A percentile compares a stretch with the other conserved stretches of the same genome.
These are phyloP conservation scores for Candida jianshihensis DNA, from an alignment of 805 yeast genomes.

Conservation along the genomic window DNA sequence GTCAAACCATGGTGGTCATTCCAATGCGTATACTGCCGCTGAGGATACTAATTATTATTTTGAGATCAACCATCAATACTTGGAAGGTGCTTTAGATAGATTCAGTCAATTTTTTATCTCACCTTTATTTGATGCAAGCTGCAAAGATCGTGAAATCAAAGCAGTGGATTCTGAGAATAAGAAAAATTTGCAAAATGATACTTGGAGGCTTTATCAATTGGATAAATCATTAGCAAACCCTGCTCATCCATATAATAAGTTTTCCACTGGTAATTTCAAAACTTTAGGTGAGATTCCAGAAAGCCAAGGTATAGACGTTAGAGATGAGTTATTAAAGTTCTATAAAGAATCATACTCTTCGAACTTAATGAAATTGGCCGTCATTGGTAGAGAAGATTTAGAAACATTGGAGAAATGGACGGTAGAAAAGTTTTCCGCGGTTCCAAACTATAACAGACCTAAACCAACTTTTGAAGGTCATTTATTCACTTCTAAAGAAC, in stretches of 20 bases:
- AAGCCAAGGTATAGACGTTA: slow-evolving; percentile 56
- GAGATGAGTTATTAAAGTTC: slow-evolving; percentile 75
- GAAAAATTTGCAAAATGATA: slow-evolving; percentile 84
- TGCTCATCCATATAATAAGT: slow-evolving; percentile 77
- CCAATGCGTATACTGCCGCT: slow-evolving; percentile 88
- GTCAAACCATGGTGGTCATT: slow-evolving; percentile 78
- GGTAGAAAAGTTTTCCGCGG: slow-evolving; percentile 51
- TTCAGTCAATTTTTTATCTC: slow-evolving; percentile 87
- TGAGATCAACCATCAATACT: slow-evolving; percentile 67
- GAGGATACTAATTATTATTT: slow-evolving; percentile 89
- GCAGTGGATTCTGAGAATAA: slow-evolving; percentile 97
- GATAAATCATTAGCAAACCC: slow-evolving; percentile 69
- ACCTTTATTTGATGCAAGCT: slow-evolving; percentile 66
- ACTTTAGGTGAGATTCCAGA: slow-evolving; percentile 70
- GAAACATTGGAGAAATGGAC: slow-evolving; percentile 71
- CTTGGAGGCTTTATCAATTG: slow-evolving; percentile 83
- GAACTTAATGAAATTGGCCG: slow-evolving; percentile 80
- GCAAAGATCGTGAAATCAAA: slow-evolving; percentile 86
- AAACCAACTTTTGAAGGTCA: slow-evolving; percentile 33
- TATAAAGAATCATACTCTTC: slow-evolving; percentile 71
- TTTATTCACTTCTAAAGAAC: slow-evolving; percentile 43
- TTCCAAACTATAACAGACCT: slow-evolving; percentile 39
- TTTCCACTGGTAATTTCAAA: slow-evolving; percentile 79
- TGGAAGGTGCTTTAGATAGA: slow-evolving; percentile 86
- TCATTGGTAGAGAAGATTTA: slow-evolving; percentile 75